phyloP scores from a whole-genome alignment of 208 protist genomes.

The Jaenimonas drosophilae region DNA sequence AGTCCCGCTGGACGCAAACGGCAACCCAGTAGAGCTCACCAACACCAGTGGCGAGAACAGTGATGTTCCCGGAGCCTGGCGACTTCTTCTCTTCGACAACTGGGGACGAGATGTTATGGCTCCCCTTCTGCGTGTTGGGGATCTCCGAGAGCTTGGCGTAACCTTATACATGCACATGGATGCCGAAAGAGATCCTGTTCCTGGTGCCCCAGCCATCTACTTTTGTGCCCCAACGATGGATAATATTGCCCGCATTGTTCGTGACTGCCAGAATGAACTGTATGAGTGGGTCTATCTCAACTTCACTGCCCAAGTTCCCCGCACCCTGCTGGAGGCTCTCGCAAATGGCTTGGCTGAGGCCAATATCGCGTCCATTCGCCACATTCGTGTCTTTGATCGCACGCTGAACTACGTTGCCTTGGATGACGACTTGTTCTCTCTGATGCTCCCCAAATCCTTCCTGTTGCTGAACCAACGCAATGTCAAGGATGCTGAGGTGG shows the following conservation, averaged over 20 bases:
- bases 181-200: constrained; percentile 68
- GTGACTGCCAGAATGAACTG: constrained; percentile 57
- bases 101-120: constrained; percentile 82
- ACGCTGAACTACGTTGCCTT: constrained; percentile 81
- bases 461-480: constrained; percentile 55
- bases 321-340: constrained; percentile 56
- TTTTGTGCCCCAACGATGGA: constrained; percentile 83
- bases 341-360: constrained; percentile 42
- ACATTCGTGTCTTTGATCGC: constrained; percentile 80
- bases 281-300: constrained; percentile 88
- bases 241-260: constrained; percentile 65
- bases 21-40: constrained; percentile 15
- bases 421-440: constrained; percentile 75
- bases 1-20: constrained; percentile 37
- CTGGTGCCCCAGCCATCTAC: constrained; percentile 85
- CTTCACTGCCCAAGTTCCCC: constrained; percentile 71
- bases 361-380: constrained; percentile 44
- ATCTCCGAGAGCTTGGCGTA: constrained; percentile 80
- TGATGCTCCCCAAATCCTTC: constrained; percentile 73
- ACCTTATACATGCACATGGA: constrained; percentile 86
- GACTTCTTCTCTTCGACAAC: constrained; percentile 86
- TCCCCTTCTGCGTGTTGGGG: constrained; percentile 76
- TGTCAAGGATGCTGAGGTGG: constrained; percentile 53
- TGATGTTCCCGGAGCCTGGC: constrained; percentile 29
- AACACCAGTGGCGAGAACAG: constrained; percentile 3